phyloP scores from a whole-genome alignment of 1,139 yeast genomes.

The Saccharomyces hybrid region DNA sequence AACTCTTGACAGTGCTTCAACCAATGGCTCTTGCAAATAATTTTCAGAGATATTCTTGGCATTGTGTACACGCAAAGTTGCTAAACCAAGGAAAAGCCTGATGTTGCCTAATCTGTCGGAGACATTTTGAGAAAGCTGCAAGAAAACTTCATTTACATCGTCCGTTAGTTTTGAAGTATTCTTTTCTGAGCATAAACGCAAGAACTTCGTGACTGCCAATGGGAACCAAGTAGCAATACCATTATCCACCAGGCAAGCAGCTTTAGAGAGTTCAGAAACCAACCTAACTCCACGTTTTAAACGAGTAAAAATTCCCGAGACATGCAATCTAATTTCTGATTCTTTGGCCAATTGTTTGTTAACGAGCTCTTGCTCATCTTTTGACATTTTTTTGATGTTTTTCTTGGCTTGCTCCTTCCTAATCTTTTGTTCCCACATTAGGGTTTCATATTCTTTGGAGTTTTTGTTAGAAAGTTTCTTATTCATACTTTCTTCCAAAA shows the following conservation, averaged over 20 bases:
- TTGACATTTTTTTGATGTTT: constrained; percentile 50
- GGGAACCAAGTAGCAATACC: constrained; percentile 73
- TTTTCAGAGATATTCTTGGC: constrained; percentile 38
- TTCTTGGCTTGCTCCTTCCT: constrained; percentile 65
- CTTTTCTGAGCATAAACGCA: constrained; percentile 37
- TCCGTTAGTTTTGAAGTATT: constrained; percentile 39
- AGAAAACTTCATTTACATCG: constrained; percentile 35
- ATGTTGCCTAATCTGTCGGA: constrained; percentile 46
- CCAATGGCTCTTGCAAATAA: constrained; percentile 45
- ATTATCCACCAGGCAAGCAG: constrained; percentile 51
- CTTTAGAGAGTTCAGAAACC: constrained; percentile 45
- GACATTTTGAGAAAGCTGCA: constrained; percentile 38
- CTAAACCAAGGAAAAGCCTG: constrained; percentile 55
- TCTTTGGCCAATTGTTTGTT: constrained; percentile 59
- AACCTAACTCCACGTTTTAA: constrained; percentile 47
- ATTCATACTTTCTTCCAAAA: constrained; percentile 41
- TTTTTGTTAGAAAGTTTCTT: constrained; percentile 46
- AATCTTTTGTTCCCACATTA: constrained; percentile 83
- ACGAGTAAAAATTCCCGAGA: constrained; percentile 36
- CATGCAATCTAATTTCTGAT: constrained; percentile 41
- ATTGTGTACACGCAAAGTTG: constrained; percentile 50
- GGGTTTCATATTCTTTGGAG: constrained; percentile 73
- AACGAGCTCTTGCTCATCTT: constrained; percentile 63
- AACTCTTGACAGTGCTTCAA: constrained; percentile 52
- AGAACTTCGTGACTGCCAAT: constrained; percentile 43